A percentile compares a stretch with the other conserved stretches of the same genome.
Evolutionary conservation across 352 stramenopile species (phyloP).

Genomic region (Phytophthora colocasiae): DNA sequence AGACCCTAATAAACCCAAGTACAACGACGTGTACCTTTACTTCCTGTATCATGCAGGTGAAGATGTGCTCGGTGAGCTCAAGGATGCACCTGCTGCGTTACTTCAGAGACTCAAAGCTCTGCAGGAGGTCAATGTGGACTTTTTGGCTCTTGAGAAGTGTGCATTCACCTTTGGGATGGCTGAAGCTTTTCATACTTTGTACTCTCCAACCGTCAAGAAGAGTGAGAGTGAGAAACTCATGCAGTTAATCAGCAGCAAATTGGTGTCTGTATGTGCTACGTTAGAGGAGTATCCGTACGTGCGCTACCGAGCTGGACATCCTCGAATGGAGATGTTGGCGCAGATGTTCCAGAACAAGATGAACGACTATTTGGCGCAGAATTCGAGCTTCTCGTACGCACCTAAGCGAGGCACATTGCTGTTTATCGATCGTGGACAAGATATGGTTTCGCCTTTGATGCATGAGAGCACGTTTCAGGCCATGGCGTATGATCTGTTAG

Average conservation of each 20-base stretch:
- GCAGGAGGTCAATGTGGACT: constrained; percentile 97
- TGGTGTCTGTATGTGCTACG: constrained; percentile 97
- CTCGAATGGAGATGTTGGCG: constrained; percentile 88
- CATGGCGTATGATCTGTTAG: constrained; percentile 96
- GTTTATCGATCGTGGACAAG: constrained; percentile 94
- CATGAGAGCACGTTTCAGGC: constrained; percentile 98
- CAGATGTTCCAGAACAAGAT: constrained; percentile 95
- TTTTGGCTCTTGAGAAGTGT: constrained; percentile 94
- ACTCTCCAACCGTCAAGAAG: constrained; percentile 64
- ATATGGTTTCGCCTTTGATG: constrained; percentile 95
- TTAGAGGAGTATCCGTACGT: constrained; percentile 98
- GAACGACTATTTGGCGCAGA: constrained; percentile 94
- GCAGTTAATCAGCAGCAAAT: constrained; percentile 84
- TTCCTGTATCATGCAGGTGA: constrained; percentile 92
- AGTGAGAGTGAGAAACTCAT: constrained; percentile 53
- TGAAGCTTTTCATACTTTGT: constrained; percentile 79
- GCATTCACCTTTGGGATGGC: constrained; percentile 95
- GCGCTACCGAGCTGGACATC: constrained; percentile 87
- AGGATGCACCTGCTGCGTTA: constrained; percentile 76
- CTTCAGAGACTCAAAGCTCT: constrained; percentile 87
- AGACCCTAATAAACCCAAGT: constrained; percentile 87
- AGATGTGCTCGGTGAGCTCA: constrained; percentile 85
- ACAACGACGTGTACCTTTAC: constrained; percentile 94
- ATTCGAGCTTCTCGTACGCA: constrained; percentile 92
- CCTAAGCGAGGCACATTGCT: constrained; percentile 93